Conservation (phyloP, 2,329 filamentous ascomycete species). For the Albophoma yamanashiensis region DNA sequence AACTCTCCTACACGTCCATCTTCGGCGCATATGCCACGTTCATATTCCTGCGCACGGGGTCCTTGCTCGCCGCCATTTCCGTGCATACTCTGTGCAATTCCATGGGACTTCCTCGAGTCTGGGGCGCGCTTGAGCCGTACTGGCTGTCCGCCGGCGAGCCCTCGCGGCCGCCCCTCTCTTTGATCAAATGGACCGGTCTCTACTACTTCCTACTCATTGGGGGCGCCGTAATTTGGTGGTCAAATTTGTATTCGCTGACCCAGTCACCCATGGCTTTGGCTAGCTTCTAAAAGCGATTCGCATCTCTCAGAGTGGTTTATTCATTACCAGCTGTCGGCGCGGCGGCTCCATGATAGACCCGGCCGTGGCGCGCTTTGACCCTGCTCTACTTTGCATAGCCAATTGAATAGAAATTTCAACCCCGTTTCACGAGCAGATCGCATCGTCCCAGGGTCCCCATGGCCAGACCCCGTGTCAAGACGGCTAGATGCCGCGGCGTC, state of each 20-base stretch:
- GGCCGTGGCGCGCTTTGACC: neutral
- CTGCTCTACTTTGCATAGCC: neutral
- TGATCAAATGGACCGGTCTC: constrained; percentile 52
- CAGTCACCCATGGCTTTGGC: constrained; percentile 27
- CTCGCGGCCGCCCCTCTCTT: constrained; percentile 10
- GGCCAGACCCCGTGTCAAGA: neutral
- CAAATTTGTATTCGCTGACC: constrained; percentile 61
- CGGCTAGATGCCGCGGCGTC: neutral
- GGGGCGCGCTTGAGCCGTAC: constrained; percentile 59
- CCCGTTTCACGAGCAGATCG: neutral
- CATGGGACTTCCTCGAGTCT: constrained; percentile 79
- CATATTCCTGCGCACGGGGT: constrained; percentile 75
- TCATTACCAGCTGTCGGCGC: neutral
- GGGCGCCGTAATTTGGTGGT: constrained; percentile 64
- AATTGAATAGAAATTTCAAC: neutral
- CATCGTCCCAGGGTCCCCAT: neutral
- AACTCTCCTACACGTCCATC: constrained; percentile 81
- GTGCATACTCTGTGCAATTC: constrained; percentile 88
- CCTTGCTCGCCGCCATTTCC: constrained; percentile 60
- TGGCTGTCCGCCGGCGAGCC: constrained; percentile 19
- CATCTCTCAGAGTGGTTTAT: neutral
- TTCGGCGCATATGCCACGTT: constrained; percentile 94
- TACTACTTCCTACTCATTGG: constrained; percentile 71
- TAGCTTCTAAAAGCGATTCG: constrained; percentile 10
- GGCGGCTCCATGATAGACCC: neutral